Base-by-base conservation (phyloP, 106 monocot genomes). In the Allium fistulosum region DNA sequence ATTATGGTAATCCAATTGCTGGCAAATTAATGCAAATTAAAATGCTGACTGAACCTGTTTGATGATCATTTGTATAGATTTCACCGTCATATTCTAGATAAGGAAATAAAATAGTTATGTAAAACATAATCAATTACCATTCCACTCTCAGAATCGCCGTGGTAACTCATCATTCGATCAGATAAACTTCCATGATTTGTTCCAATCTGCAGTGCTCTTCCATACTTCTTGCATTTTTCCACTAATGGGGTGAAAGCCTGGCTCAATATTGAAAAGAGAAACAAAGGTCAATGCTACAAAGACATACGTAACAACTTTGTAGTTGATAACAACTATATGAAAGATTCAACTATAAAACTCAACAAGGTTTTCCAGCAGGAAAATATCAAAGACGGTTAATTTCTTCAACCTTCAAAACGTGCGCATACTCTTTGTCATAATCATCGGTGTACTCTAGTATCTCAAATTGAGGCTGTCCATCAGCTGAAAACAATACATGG, bases 101-200 rank as follows among this genome's bases (percentile, higher is more conserved):
- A 5, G 37, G 5, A 37, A 37, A 37, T 5, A 37, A 37, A 37
- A 37, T 37, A 37, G 37, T 37, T 5, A 37, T 37, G 37, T 37
- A 37, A 37, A 22, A 37, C 37, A 28, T 48, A 59, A 58, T 8
- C 47, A 78, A 58, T 87, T 56, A 99, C 93, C 93, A 99, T 99
- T 81, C 99, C 99, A 63, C 93, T 80, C n/a, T 93, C 93, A 76
- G 99, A 99, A 83, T 99, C 99, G 62, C 99, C 99, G 76, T 93
- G 90, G 49, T 99, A 99, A 78, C 93, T 99, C 99, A 99, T 99
- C 57, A 99, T 99, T 63, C 99, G 89, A 71, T 99, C 99, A 69
- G 99, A 99, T 75, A 99, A 87, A 66, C 99, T 99, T 77, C 99
- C 99, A 77, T 99, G 99, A 69, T 99, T 99, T 79, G 93, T 99